These are phyloP conservation scores for Plantago coronopus DNA, from an alignment of 305 asterid genomes.

Conservation along the genomic window DNA sequence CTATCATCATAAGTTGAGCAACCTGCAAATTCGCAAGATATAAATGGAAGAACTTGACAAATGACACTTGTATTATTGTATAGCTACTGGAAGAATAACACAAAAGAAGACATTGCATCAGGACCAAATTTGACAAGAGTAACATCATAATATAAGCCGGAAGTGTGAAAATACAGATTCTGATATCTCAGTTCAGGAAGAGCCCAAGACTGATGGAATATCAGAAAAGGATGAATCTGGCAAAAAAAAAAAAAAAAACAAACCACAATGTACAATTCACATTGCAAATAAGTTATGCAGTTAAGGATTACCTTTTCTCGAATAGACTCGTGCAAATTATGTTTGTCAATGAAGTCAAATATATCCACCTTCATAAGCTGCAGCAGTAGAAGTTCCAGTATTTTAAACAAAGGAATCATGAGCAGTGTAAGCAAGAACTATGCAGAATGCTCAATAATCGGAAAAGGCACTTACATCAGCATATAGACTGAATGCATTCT, in stretches of 20 bases:
- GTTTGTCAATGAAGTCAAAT: conserved; percentile 93
- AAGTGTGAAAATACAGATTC: conserved; percentile 14
- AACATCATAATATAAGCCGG: too few species aligned
- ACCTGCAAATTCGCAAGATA: conserved; percentile 50
- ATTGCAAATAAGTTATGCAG: conserved; percentile 3
- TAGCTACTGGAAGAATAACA: background rate
- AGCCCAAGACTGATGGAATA: background rate
- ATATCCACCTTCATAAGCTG: conserved; percentile 88
- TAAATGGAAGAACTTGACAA: conserved; percentile 20
- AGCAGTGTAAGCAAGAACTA: background rate
- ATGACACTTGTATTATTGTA: conserved; percentile 8
- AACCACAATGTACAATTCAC: too few species aligned
- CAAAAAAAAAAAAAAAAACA: too few species aligned
- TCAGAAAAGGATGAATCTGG: too few species aligned
- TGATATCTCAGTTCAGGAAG: conserved; percentile 4
- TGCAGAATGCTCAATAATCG: conserved; percentile 13
- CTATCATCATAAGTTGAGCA: conserved; percentile 89
- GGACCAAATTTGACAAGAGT: too few species aligned
- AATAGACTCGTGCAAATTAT: conserved; percentile 75
- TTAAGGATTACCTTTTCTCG: conserved; percentile 62
- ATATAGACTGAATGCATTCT: conserved; percentile 81
- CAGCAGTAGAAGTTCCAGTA: conserved; percentile 27
- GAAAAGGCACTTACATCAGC: conserved; percentile 78
- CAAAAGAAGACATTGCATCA: background rate
- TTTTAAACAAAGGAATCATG: conserved; percentile 20